phyloP scores from a whole-genome alignment of 257 asterid species.

The Eucommia ulmoides region DNA sequence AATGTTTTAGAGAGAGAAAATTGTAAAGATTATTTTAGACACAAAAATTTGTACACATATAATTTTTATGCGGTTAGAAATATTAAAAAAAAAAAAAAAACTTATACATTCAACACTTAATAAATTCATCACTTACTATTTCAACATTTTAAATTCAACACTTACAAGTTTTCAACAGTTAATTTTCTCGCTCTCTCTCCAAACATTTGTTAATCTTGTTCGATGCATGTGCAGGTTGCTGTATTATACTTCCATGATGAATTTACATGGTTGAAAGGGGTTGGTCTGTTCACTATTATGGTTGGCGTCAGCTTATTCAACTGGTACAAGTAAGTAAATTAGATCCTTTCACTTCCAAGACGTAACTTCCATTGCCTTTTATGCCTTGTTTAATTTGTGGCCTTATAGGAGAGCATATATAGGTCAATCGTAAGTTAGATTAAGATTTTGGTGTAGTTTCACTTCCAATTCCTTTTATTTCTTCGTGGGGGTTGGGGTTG shows the following conservation, averaged over 20 bases:
- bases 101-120: too few species aligned
- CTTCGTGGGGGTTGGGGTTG: not conserved
- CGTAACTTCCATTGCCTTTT: constrained; percentile 3
- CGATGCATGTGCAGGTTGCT: constrained; percentile 55
- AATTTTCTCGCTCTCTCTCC: not conserved
- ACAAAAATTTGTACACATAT: too few species aligned
- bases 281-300: constrained; percentile 72
- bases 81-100: too few species aligned
- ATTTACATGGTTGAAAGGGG: constrained; percentile 83
- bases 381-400: constrained; percentile 1
- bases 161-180: too few species aligned
- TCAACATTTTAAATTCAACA: too few species aligned
- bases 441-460: not conserved
- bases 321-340: constrained; percentile 96
- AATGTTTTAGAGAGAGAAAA: too few species aligned
- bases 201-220: constrained; percentile 5
- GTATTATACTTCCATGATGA: constrained; percentile 89
- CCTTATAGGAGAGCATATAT: not conserved
- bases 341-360: not conserved
- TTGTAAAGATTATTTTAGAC: too few species aligned
- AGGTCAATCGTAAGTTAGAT: not conserved
- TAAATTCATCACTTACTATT: too few species aligned
- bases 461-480: not conserved
- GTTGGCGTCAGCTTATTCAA: constrained; percentile 87
- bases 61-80: too few species aligned